phyloP scores from a whole-genome alignment of 129 eudicot species.

The Artemisia tridentata region DNA sequence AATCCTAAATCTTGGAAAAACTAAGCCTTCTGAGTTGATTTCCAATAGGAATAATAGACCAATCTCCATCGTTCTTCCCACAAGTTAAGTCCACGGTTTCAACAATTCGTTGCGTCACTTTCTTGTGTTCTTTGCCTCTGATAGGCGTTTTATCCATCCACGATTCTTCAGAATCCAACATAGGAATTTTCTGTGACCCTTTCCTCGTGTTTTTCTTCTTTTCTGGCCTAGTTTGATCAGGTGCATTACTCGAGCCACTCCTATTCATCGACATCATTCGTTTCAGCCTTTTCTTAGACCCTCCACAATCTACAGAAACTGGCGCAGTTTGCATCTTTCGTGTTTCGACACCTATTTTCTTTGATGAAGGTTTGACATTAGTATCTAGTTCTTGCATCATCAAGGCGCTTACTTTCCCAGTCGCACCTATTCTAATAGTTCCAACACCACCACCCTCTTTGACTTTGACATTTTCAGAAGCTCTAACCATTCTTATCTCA shows the following conservation, averaged over 20 bases:
- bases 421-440: constrained; percentile 37
- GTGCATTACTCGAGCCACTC: constrained; percentile 7
- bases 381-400: constrained; percentile 46
- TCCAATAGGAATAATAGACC: constrained; percentile 32
- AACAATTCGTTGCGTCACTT: constrained; percentile 27
- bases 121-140: constrained; percentile 33
- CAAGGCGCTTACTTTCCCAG: constrained; percentile 46
- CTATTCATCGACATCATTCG: constrained; percentile 21
- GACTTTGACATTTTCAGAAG: constrained; percentile 31
- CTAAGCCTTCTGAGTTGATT: constrained; percentile 39
- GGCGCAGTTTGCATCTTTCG: constrained; percentile 25
- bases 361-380: constrained; percentile 18
- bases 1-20: constrained; percentile 44
- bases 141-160: constrained; percentile 38
- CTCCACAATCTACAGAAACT: constrained; percentile 29
- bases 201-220: constrained; percentile 17
- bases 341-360: constrained; percentile 7
- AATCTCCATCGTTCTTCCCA: constrained; percentile 36
- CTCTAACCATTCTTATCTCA: constrained; percentile 17
- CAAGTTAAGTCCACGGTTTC: constrained; percentile 47
- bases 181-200: constrained; percentile 31
- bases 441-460: constrained; percentile 34
- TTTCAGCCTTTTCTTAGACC: constrained; percentile 27
- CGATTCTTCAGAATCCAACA: constrained; percentile 34
- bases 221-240: constrained; percentile 16